Conservation (phyloP, 2,329 filamentous ascomycete genomes). For the Aspergillus texensis region DNA sequence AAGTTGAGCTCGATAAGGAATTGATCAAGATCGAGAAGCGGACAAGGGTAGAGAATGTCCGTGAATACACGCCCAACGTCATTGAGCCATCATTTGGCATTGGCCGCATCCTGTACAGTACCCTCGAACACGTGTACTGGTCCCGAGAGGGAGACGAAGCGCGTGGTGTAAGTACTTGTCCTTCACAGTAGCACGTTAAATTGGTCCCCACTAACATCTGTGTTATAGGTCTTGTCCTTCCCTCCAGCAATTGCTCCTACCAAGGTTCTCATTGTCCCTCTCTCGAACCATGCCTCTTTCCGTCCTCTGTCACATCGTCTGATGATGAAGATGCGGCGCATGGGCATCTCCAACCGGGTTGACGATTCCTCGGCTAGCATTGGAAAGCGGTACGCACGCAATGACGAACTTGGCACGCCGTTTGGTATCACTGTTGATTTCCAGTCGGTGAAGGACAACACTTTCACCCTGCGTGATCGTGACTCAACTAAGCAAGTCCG, state of each 20-base stretch:
- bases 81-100: slow-evolving; percentile 98
- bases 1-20: slow-evolving; percentile 77
- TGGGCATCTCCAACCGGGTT: slow-evolving; percentile 79
- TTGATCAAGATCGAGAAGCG: slow-evolving; percentile 82
- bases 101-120: slow-evolving; percentile 86
- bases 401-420: slow-evolving; percentile 93
- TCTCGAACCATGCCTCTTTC: slow-evolving; percentile 81
- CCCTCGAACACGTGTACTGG: slow-evolving; percentile 97
- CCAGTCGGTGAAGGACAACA: slow-evolving; percentile 85
- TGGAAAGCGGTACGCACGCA: slow-evolving; percentile 90
- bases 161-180: slow-evolving; percentile 70
- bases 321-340: slow-evolving; percentile 72
- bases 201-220: background rate
- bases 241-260: slow-evolving; percentile 82
- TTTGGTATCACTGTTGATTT: slow-evolving; percentile 95
- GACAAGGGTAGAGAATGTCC: slow-evolving; percentile 77
- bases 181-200: background rate
- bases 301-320: slow-evolving; percentile 73
- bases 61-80: slow-evolving; percentile 93
- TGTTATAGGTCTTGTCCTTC: slow-evolving; percentile 68
- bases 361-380: slow-evolving; percentile 92
- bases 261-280: slow-evolving; percentile 88
- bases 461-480: slow-evolving; percentile 84
- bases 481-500: slow-evolving; percentile 91
- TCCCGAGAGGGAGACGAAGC: slow-evolving; percentile 81